Evolutionary conservation across 768 basidiomycete genomes (phyloP).

Genomic region (Hysterangium stoloniferum): DNA sequence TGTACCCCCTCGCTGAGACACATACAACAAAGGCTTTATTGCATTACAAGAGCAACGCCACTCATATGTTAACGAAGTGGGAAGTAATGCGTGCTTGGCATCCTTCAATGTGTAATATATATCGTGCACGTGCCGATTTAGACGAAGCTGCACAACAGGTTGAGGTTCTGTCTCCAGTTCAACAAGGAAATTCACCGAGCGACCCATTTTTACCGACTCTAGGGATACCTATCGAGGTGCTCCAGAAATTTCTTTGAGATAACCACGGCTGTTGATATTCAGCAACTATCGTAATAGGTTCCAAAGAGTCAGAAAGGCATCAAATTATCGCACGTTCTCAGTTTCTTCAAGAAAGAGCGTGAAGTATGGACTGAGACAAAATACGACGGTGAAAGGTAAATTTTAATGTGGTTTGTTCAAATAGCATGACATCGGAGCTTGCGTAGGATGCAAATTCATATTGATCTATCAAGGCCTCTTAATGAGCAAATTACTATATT

Average conservation of each 20-base stretch:
- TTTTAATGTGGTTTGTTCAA: not conserved
- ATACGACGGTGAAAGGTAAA: conserved; percentile 77
- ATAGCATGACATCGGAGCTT: conserved; percentile 16
- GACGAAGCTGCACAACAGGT: conserved; percentile 46
- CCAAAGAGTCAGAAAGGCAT: conserved; percentile 79
- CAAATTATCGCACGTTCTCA: conserved; percentile 47
- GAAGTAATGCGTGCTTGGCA: conserved; percentile 75
- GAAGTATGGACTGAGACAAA: conserved; percentile 84
- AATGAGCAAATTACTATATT: conserved; percentile 60
- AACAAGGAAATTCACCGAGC: not conserved
- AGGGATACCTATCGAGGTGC: conserved; percentile 58
- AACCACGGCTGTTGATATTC: not conserved
- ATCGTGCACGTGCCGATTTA: conserved; percentile 47
- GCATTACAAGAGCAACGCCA: conserved; percentile 48
- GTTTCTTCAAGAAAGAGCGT: conserved; percentile 32
- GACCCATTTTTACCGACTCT: conserved; percentile 31
- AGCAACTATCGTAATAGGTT: conserved; percentile 39
- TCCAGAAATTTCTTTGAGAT: conserved; percentile 8
- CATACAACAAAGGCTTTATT: conserved; percentile 44
- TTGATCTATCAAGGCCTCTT: conserved; percentile 37
- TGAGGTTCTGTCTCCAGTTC: not conserved
- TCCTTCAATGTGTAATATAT: conserved; percentile 47
- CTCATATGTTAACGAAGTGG: conserved; percentile 45
- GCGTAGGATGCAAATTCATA: conserved; percentile 74
- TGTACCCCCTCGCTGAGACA: conserved; percentile 55